Conservation (phyloP, 2,329 filamentous ascomycete species). For the Fusarium sp. region DNA sequence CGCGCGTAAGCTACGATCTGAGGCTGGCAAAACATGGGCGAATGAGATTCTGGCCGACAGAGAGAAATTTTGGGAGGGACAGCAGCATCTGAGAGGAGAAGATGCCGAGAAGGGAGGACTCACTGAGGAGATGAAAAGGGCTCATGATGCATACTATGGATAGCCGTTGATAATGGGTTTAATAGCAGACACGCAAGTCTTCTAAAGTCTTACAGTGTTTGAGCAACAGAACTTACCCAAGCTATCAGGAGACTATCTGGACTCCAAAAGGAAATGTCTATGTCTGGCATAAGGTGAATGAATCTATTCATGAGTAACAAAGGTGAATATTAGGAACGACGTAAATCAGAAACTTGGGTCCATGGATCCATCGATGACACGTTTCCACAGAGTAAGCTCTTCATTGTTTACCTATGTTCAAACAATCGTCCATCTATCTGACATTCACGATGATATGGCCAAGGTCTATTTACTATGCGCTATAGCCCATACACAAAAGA, state of each 20-base stretch:
- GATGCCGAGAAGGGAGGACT: slow-evolving; percentile 55
- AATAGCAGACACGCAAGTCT: background rate
- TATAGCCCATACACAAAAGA: background rate
- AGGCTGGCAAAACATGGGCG: slow-evolving; percentile 84
- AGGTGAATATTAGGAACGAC: background rate
- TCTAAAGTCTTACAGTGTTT: background rate
- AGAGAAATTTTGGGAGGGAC: slow-evolving; percentile 73
- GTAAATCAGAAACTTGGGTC: background rate
- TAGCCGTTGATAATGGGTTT: background rate
- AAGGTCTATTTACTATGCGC: background rate
- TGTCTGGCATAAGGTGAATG: too few relatives aligned
- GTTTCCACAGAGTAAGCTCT: background rate
- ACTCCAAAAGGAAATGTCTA: background rate
- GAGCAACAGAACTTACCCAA: background rate
- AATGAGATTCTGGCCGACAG: slow-evolving; percentile 80
- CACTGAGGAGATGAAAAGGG: slow-evolving; percentile 40
- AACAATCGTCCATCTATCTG: background rate
- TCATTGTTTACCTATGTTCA: background rate
- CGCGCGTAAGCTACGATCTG: slow-evolving; percentile 74
- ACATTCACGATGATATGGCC: background rate
- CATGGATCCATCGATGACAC: too few relatives aligned
- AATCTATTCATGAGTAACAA: background rate
- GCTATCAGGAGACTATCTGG: background rate
- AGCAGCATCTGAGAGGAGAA: slow-evolving; percentile 60
- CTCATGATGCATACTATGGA: slow-evolving; percentile 38